Conservation (phyloP, 2,329 filamentous ascomycete genomes). For the Venturiaceae sp. region DNA sequence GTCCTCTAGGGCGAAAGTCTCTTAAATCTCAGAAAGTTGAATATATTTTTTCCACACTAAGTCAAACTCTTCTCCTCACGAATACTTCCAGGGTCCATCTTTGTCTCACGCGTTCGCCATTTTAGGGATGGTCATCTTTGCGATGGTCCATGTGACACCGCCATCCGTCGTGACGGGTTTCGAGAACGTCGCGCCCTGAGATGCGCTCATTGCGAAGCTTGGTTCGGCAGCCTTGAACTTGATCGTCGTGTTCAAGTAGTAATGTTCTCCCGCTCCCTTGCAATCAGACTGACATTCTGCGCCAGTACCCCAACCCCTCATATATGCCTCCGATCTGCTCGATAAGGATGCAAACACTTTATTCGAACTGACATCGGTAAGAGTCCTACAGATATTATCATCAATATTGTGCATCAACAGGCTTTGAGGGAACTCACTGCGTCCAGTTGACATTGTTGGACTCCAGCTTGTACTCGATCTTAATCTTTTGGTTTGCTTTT, state of each 20-base stretch:
- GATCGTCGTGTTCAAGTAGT: background rate
- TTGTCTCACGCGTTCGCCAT: too few relatives aligned
- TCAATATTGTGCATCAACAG: background rate
- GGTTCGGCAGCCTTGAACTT: background rate
- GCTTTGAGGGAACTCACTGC: background rate
- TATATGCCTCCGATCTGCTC: background rate
- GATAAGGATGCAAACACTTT: background rate
- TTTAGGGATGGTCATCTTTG: slow-evolving; percentile 1
- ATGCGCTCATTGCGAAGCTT: background rate
- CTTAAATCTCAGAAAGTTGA: too few relatives aligned
- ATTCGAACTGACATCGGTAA: background rate
- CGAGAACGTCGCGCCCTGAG: background rate
- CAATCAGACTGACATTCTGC: background rate
- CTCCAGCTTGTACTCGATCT: background rate
- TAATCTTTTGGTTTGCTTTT: background rate
- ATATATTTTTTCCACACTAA: too few relatives aligned
- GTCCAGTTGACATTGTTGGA: background rate
- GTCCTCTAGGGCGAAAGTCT: too few relatives aligned
- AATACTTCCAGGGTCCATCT: too few relatives aligned
- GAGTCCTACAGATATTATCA: background rate
- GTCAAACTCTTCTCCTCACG: too few relatives aligned
- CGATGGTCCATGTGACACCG: background rate
- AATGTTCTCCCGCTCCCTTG: background rate
- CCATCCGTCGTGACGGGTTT: background rate
- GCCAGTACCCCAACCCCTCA: background rate